Conservation (phyloP, 257 asterid genomes). For the Haberlea rhodopensis region DNA sequence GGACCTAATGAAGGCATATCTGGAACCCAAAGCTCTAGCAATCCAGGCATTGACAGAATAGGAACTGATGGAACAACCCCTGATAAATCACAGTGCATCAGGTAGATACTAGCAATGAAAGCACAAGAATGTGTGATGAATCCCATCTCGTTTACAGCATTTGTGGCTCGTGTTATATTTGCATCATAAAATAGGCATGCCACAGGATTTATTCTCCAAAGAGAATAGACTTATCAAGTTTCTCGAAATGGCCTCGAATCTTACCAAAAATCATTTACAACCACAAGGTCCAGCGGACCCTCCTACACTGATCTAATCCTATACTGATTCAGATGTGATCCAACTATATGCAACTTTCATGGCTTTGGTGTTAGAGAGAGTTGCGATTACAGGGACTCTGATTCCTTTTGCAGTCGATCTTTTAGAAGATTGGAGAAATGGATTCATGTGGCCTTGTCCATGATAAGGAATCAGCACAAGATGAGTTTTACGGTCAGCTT, state of each 20-base stretch:
- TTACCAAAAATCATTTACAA: constrained; percentile 49
- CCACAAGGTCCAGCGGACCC: constrained; percentile 55
- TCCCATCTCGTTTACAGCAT: constrained; percentile 33
- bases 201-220: constrained; percentile 34
- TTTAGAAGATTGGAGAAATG: constrained; percentile 56
- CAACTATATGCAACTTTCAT: constrained; percentile 27
- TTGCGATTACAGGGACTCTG: constrained; percentile 47
- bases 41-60: constrained; percentile 31
- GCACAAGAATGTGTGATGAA: constrained; percentile 66
- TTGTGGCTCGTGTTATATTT: constrained; percentile 50
- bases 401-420: constrained; percentile 50
- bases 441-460: constrained; percentile 65
- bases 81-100: constrained; percentile 45
- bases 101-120: constrained; percentile 46
- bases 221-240: constrained; percentile 40
- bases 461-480: constrained; percentile 50
- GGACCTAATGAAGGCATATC: constrained; percentile 55
- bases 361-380: constrained; percentile 39
- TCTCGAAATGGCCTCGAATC: constrained; percentile 42
- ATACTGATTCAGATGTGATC: constrained; percentile 38
- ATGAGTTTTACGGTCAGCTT: constrained; percentile 33
- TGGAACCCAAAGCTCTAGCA: constrained; percentile 43
- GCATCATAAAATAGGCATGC: constrained; percentile 58
- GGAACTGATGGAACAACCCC: constrained; percentile 35
- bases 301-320: constrained; percentile 40